Conservation (phyloP, 1,284 basidiomycete species). For the Pholiota adiposa region DNA sequence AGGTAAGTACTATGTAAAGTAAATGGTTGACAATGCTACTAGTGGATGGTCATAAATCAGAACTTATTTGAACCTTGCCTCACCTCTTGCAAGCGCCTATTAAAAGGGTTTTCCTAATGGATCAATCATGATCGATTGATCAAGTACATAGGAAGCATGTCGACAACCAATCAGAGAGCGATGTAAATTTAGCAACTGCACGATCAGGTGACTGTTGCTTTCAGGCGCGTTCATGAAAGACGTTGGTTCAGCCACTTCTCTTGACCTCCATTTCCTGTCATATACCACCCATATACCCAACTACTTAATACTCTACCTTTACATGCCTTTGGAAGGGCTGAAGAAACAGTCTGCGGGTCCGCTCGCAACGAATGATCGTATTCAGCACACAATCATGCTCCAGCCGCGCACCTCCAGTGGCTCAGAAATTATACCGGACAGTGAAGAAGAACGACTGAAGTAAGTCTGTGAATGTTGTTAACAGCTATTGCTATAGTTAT, state of each 20-base stretch:
- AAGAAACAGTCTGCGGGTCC: neutral
- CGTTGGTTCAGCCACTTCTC: neutral
- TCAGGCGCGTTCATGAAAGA: neutral
- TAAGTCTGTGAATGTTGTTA: too few relatives aligned
- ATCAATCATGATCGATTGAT: too few relatives aligned
- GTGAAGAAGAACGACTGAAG: slow-evolving; percentile 41
- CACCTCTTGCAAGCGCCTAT: too few relatives aligned
- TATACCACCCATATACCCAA: neutral
- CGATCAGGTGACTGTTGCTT: neutral
- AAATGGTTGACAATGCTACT: too few relatives aligned
- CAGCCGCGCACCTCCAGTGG: neutral
- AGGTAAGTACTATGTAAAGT: too few relatives aligned
- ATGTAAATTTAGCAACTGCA: neutral
- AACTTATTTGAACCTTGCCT: too few relatives aligned
- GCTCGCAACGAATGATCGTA: neutral
- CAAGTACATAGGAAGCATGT: too few relatives aligned
- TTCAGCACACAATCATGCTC: neutral
- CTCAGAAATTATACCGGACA: slow-evolving; percentile 42
- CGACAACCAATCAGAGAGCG: neutral
- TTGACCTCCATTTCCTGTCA: neutral
- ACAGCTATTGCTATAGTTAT: too few relatives aligned
- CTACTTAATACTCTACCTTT: neutral
- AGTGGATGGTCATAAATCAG: too few relatives aligned
- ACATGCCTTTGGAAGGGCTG: neutral
- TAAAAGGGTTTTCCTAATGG: too few relatives aligned